Conservation (phyloP, 164 flowering plant species). For the Paratinospora sagittata region DNA sequence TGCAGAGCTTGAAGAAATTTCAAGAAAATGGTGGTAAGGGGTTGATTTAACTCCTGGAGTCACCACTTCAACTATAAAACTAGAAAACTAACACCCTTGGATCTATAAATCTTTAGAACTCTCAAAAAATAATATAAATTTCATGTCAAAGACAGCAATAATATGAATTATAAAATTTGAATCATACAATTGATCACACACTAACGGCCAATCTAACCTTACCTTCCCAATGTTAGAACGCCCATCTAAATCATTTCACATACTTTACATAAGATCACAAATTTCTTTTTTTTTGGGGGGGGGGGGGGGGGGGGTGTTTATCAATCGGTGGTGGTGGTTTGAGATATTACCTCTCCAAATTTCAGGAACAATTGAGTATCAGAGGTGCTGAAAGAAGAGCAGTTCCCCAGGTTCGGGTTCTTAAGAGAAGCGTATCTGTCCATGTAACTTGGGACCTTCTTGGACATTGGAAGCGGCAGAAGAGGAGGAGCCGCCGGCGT, state of each 20-base stretch:
- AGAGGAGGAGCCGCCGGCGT: conserved; percentile 24
- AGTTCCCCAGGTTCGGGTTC: conserved; percentile 58
- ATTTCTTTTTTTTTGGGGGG: too few relatives aligned
- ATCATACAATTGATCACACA: too few relatives aligned
- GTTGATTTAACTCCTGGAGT: too few relatives aligned
- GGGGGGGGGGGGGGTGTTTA: too few relatives aligned
- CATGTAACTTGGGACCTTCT: conserved; percentile 51
- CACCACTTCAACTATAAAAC: too few relatives aligned
- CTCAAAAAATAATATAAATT: too few relatives aligned
- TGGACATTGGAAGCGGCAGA: conserved; percentile 8
- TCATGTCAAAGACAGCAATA: too few relatives aligned
- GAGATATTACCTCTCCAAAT: conserved; percentile 96
- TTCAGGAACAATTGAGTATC: conserved; percentile 90
- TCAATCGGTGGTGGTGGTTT: conserved; percentile 49
- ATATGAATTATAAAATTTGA: too few relatives aligned
- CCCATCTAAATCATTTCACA: background rate
- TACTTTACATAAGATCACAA: background rate
- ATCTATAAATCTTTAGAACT: too few relatives aligned
- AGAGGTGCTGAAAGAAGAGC: conserved; percentile 74
- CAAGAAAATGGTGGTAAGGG: too few relatives aligned
- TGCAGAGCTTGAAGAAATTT: too few relatives aligned
- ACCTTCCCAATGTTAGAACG: background rate
- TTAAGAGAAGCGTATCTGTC: conserved; percentile 70
- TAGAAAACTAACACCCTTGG: too few relatives aligned
- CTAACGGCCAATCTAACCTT: background rate